Evolutionary conservation across 495 filamentous ascomycete species (phyloP).

Genomic region (Parmelia sp.): DNA sequence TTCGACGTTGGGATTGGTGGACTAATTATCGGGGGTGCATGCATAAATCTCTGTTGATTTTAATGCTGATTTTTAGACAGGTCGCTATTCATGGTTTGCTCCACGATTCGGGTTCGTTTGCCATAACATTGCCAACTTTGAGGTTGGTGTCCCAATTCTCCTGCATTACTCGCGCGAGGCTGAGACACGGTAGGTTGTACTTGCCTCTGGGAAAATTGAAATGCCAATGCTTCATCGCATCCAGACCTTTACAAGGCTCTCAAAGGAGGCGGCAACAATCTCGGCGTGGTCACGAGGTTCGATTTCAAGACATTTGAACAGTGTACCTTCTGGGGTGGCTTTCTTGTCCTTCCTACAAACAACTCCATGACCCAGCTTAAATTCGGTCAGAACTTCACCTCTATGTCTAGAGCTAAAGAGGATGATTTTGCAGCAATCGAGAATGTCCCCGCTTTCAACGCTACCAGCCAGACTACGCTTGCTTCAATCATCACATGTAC

Average conservation of each 20-base stretch:
- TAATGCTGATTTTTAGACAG: slow-evolving; percentile 10
- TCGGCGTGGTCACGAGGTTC: slow-evolving; percentile 30
- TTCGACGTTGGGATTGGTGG: slow-evolving; percentile 38
- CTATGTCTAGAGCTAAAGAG: neutral
- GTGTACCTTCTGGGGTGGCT: slow-evolving; percentile 24
- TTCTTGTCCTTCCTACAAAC: neutral
- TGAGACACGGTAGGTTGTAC: slow-evolving; percentile 32
- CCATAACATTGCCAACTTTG: slow-evolving; percentile 23
- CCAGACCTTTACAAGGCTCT: slow-evolving; percentile 39
- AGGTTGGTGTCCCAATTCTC: slow-evolving; percentile 8
- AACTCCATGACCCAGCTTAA: neutral
- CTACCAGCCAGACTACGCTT: slow-evolving; percentile 3
- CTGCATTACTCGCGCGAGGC: neutral
- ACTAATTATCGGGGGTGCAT: slow-evolving; percentile 35
- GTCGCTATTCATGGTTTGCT: slow-evolving; percentile 27
- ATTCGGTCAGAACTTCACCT: neutral
- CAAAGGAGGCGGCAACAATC: slow-evolving; percentile 36
- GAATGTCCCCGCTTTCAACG: slow-evolving; percentile 6
- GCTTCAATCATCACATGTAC: slow-evolving; percentile 9
- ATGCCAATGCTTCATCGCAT: slow-evolving; percentile 29
- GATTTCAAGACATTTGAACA: slow-evolving; percentile 24
- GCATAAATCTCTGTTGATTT: neutral
- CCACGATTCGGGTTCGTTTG: slow-evolving; percentile 24
- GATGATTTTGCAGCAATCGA: slow-evolving; percentile 12
- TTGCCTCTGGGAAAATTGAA: slow-evolving; percentile 31